Evolutionary conservation across 495 filamentous ascomycete genomes (phyloP), one percentile per base, ranked within the genome.

Genomic region (Saxispiralis lemnorum): DNA sequence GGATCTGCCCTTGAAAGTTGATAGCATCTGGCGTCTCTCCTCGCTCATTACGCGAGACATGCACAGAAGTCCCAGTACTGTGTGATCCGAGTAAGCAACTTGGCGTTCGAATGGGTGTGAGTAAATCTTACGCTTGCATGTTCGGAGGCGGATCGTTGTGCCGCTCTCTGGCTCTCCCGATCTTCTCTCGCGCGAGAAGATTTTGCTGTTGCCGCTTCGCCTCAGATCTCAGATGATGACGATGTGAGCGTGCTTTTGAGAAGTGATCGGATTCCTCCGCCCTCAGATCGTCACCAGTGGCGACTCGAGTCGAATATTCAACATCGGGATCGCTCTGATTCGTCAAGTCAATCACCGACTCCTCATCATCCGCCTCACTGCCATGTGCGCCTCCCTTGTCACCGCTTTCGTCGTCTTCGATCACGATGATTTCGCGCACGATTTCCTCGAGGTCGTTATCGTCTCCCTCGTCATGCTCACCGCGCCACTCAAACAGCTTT

Each of bases 401-500:
- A 39, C 71, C 70, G 19, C 72, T 76, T 36, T 73, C 76, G 49
- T 88, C 81, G 37, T 85, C 80, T 30, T 81, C 79, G 44, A 93
- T 81, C 50, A 86, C 72, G 46, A 89, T 78, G 24, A 86, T 73
- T 57, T 88, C 83, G 30, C 78, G 71, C 42, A 89, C 75, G 43
- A 82, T 78, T 55, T 89, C 81, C 50, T 86, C 79, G 7, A 86
- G 67, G 49, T 80, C 76, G 41, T 75, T 72, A 47, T 73, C 73
- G 35, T 79, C 79, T 31, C 74, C 79, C 52, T 86, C 79, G 55
- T 83, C 81, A 12, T 37, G 16, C 51, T 88, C 82, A 38, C 82
- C 83, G 56, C 84, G 77, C 87, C 87, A 93, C 66, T 82, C 76
- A 53, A 83, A 71, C 42, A 93, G 64, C 53, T 78, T 71, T 42